Base-by-base conservation (phyloP, 1,284 basidiomycete species). In the Chiua sp. region DNA sequence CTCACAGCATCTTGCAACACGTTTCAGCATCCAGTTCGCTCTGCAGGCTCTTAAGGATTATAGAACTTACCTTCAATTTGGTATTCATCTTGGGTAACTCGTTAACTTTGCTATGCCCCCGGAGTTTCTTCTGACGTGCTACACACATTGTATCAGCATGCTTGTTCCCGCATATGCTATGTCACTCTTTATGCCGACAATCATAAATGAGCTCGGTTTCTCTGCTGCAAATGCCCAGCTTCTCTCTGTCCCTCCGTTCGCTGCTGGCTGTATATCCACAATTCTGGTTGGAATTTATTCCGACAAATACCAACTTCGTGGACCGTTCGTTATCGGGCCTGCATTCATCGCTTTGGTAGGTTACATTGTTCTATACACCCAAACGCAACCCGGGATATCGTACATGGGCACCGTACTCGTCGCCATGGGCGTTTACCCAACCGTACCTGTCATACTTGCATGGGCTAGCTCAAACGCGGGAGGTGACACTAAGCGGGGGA, bases 401-500 rank as follows among this genome's bases (percentile, higher is more conserved):
- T 87, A 86, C 67, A 67, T 72, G 26, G 85, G 81, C 7, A 74
- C 83, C 23, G 72, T 85, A 64, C 72, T 87, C 23, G 79, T 80
- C 50, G 79, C 82, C 18, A 72, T 77, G 26, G 84, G 85, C 37
- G 77, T 80, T 20, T 85, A 78, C 70, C 81, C 82, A 16, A 77
- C 79, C 6, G 77, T 85, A 55, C 80, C 84, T n/a, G 73, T 85
- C 39, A 70, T 75, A 51, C 71, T 85, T 32, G 80, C 82, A 12
- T 86, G 84, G 84, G 79, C 76, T 7, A 78, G 79, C 20, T 81
- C 81, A 57, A 83, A 82, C 63, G 77, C 77, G 13, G 83, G 83
- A 51, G 85, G 85, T 20, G 80, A 81, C 63, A 65, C 79, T 63
- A 80, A 84, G 67, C 72, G 77, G 55, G 80, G 79, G 59, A 80